Percentiles rank a stretch among this genome's conserved stretches.
phyloP scores from a whole-genome alignment of 306 rosid species.

The Rosa rugosa region DNA sequence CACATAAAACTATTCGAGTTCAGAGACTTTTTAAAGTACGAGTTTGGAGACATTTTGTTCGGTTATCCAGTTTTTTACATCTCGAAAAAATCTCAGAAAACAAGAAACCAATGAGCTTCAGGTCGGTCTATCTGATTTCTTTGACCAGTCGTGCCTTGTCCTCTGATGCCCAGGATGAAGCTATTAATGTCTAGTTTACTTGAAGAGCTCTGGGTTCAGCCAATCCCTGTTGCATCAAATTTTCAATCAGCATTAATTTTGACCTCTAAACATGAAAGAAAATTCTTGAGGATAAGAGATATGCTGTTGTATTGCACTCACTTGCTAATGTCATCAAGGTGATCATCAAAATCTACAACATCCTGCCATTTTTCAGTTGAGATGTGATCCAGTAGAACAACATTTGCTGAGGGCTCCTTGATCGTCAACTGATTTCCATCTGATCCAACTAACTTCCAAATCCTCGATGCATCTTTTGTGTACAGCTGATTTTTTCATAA shows the following conservation, averaged over 20 bases:
- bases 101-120: background rate
- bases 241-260: background rate
- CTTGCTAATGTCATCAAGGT: constrained; percentile 97
- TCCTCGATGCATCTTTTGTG: constrained; percentile 77
- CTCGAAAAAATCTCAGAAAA: background rate
- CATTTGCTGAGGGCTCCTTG: constrained; percentile 82
- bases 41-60: background rate
- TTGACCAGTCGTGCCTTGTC: constrained; percentile 4
- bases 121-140: background rate
- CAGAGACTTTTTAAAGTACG: background rate
- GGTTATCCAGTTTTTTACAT: background rate
- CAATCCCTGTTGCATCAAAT: constrained; percentile 64
- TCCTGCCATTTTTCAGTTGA: constrained; percentile 74
- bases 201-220: constrained; percentile 89
- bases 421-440: constrained; percentile 60
- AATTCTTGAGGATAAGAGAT: background rate
- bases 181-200: constrained; percentile 33
- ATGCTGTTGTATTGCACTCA: constrained; percentile 26
- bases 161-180: constrained; percentile 25
- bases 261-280: background rate
- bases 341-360: constrained; percentile 88
- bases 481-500: constrained; percentile 58
- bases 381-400: constrained; percentile 74
- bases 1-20: background rate
- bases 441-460: constrained; percentile 74